These are phyloP conservation scores for Alternaria alternata DNA, from an alignment of 2,329 filamentous ascomycete genomes.

Conservation along the genomic window DNA sequence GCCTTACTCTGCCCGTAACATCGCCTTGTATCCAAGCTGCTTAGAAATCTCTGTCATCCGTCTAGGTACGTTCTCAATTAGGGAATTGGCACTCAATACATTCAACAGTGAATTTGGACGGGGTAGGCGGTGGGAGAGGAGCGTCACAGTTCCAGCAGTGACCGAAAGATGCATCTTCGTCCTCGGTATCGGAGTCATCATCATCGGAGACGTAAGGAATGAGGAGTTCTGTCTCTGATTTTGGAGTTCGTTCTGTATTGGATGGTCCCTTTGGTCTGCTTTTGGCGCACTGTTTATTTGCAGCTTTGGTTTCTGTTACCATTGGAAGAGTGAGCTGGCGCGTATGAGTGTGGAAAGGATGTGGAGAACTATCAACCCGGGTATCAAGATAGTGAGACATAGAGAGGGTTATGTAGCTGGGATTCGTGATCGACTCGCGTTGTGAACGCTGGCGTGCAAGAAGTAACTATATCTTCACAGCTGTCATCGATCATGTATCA, in stretches of 20 bases:
- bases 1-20: not conserved
- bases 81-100: conserved; percentile 13
- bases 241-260: not conserved
- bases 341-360: not conserved
- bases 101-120: not conserved
- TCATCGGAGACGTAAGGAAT: not conserved
- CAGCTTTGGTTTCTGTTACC: not conserved
- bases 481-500: not conserved
- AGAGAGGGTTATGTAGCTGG: not conserved
- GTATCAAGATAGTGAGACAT: not conserved
- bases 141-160: conserved; percentile 18
- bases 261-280: not conserved
- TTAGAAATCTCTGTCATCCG: not conserved
- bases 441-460: not conserved
- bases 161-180: not conserved
- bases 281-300: not conserved
- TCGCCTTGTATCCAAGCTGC: not conserved
- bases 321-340: not conserved
- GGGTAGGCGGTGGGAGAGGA: not conserved
- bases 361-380: not conserved
- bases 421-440: not conserved
- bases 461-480: not conserved
- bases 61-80: not conserved
- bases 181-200: not conserved
- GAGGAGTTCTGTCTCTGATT: not conserved